Percentiles rank a stretch among this genome's conserved stretches.
These are phyloP conservation scores for Solanum medicagineum DNA, from an alignment of 257 asterid species.

Conservation along the genomic window DNA sequence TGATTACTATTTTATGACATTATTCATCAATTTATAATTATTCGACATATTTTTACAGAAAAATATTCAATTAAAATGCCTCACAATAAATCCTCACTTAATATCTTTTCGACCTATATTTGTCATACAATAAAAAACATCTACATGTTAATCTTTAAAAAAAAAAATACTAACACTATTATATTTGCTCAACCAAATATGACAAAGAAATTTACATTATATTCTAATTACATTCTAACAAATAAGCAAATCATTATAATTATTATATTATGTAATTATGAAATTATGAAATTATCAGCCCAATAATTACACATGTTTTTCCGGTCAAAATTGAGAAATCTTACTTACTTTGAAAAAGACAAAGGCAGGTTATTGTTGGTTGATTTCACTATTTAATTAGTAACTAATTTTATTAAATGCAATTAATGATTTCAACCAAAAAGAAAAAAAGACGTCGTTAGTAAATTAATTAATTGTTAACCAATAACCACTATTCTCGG, in stretches of 20 bases:
- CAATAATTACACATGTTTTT: background rate
- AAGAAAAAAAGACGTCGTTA: background rate
- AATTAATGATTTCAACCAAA: background rate
- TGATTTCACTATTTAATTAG: background rate
- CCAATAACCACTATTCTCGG: background rate
- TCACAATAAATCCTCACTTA: background rate
- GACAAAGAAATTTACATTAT: background rate
- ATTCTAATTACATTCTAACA: too few relatives aligned
- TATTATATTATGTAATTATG: too few relatives aligned
- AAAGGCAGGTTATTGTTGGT: background rate
- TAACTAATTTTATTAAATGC: background rate
- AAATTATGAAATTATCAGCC: background rate
- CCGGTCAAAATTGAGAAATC: background rate
- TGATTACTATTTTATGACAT: too few relatives aligned
- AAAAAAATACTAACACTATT: too few relatives aligned
- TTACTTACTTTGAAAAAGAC: background rate
- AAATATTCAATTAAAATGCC: background rate
- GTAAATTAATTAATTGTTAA: background rate
- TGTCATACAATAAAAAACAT: background rate
- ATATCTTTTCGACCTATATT: too few relatives aligned
- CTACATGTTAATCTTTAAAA: background rate
- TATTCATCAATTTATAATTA: too few relatives aligned
- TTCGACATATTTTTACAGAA: background rate
- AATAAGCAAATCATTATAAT: too few relatives aligned
- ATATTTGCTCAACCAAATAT: too few relatives aligned